Percentiles rank a stretch among this genome's conserved stretches.
phyloP scores from a whole-genome alignment of 2,329 filamentous ascomycete species.

The Dactylellina leptospora region DNA sequence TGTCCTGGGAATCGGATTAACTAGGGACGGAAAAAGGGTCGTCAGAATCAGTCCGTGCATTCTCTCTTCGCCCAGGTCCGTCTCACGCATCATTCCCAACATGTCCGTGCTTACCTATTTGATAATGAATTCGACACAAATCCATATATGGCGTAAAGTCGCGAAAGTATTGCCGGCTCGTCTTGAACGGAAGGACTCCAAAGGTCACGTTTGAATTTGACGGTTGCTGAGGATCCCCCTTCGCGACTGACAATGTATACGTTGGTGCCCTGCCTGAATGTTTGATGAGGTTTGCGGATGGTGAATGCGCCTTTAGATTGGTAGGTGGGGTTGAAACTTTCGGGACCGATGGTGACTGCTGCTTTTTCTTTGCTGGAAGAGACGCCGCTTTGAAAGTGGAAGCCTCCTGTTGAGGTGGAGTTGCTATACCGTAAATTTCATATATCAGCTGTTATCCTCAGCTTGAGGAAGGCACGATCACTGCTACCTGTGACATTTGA shows the following conservation, averaged over 20 bases:
- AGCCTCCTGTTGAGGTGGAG: neutral
- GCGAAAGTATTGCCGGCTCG: constrained; percentile 27
- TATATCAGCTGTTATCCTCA: neutral
- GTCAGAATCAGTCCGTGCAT: constrained; percentile 9
- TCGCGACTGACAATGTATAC: constrained; percentile 6
- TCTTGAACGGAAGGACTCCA: constrained; percentile 36
- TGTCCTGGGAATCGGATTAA: constrained; percentile 20
- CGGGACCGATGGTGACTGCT: constrained; percentile 4
- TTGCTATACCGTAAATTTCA: neutral
- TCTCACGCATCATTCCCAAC: neutral
- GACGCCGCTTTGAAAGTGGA: neutral
- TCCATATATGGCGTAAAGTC: constrained; percentile 40
- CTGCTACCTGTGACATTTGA: constrained; percentile 25
- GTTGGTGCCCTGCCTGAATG: neutral
- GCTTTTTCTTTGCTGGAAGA: neutral
- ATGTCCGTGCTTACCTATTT: constrained; percentile 22
- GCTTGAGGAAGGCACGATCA: neutral
- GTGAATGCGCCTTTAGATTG: neutral
- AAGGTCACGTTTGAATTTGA: constrained; percentile 31
- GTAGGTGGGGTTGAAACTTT: neutral
- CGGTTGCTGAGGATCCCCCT: constrained; percentile 26
- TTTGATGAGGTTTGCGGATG: neutral
- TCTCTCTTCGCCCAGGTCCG: neutral
- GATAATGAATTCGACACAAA: constrained; percentile 43
- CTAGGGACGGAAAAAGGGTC: neutral